Evolutionary conservation across 83 land plant species (phyloP), one percentile per base, ranked within the genome.

Genomic region (Picea abies): DNA sequence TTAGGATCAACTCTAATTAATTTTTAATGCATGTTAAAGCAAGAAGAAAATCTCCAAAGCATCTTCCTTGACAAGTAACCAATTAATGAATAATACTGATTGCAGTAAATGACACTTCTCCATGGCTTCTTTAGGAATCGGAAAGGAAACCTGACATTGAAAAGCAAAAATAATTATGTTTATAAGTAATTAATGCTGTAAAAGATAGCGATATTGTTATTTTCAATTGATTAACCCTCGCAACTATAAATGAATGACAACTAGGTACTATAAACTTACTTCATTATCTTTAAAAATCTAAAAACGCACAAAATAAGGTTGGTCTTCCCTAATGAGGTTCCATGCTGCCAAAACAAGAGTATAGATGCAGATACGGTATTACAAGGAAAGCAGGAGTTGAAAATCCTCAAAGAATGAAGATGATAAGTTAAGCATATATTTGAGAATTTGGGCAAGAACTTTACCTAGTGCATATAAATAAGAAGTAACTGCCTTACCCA

Each of bases 201-300:
- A 71, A 20, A 71, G 41, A 39, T 39, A 71, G 35, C 1, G 17
- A 70, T 9, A 2, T 4, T 41, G 23, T 71, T 71, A 19, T 71
- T 39, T 71, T 14, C 8, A 41, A 71, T 19, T 71, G 49, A 39
- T 71, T 41, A 39, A 20, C 49, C 52, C n/a, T 71, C 0, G 32
- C 5, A 39, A 71, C 0, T 17, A 39, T 3, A 44, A 72, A 37
- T 39, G 76, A 41, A 71, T 17, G 49, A 22, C 44, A 71, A 39
- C 19, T 35, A 71, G 76, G 49, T 71, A 20, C 52, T 41, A 71
- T 44, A 71, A 39, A 35, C 76, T 71, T 71, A 70, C 76, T 39
- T 71, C 76, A 44, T 44, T 72, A 8, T 72, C 56, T 41, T 23
- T 44, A 23, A 20, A 22, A 9, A 72, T 44, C 4, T n/a, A 56